Evolutionary conservation across 164 flowering plant species (phyloP).

Genomic region (Sextonia rubra): DNA sequence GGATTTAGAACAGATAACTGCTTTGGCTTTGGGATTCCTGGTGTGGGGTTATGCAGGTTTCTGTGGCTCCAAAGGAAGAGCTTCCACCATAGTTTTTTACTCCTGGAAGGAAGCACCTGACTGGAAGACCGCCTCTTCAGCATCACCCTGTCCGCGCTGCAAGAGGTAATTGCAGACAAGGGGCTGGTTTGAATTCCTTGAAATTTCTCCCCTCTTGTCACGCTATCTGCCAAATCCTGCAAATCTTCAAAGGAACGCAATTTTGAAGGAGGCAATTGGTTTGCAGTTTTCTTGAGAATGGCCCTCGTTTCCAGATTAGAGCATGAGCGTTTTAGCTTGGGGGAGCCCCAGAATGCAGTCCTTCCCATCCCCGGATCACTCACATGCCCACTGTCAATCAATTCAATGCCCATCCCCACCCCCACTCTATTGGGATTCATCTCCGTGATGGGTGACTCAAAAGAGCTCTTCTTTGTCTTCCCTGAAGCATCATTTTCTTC

Average conservation of each 20-base stretch:
- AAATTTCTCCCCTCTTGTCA: conserved; percentile 14
- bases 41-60: conserved; percentile 46
- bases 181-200: conserved; percentile 45
- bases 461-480: conserved; percentile 9
- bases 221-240: conserved; percentile 27
- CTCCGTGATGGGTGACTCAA: conserved; percentile 13
- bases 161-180: conserved; percentile 37
- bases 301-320: conserved; percentile 58
- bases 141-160: conserved; percentile 88
- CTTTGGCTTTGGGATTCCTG: conserved; percentile 1
- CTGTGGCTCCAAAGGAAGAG: conserved; percentile 94
- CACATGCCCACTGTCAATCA: conserved; percentile 55
- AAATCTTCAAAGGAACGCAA: conserved; percentile 54
- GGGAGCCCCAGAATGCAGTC: conserved; percentile 54
- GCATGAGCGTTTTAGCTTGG: conserved; percentile 77
- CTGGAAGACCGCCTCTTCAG: conserved; percentile 83
- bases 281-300: conserved; percentile 31
- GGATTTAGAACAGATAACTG: conserved; percentile 9
- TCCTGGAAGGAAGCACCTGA: conserved; percentile 82
- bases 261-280: conserved; percentile 40
- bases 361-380: conserved; percentile 82
- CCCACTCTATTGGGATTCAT: conserved; percentile 13
- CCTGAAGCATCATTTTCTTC: conserved; percentile 14
- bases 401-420: conserved; percentile 26
- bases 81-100: conserved; percentile 88